phyloP scores from a whole-genome alignment of 2,329 filamentous ascomycete genomes.

The Neodidymelliopsis sp. region DNA sequence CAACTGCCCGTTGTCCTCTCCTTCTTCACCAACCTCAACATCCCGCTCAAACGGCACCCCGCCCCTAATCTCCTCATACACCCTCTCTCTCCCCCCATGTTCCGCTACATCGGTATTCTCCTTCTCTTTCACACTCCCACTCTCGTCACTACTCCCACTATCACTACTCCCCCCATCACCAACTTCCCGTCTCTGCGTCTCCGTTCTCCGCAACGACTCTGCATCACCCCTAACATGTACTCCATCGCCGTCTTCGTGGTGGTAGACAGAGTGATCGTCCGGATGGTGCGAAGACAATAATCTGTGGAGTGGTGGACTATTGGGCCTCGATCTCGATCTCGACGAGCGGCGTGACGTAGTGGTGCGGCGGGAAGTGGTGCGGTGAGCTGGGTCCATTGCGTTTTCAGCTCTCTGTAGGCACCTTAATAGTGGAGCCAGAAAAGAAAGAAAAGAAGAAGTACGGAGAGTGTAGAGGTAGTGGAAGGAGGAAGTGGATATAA shows the following conservation, averaged over 20 bases:
- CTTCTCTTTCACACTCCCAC: slow-evolving; percentile 23
- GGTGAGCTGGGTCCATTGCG: too few species aligned
- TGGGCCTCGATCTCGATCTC: slow-evolving; percentile 36
- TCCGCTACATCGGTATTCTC: slow-evolving; percentile 13
- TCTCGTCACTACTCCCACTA: slow-evolving; percentile 19
- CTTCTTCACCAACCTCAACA: slow-evolving; percentile 40
- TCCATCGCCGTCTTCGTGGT: slow-evolving; percentile 42
- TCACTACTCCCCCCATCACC: too few species aligned
- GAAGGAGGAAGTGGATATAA: too few species aligned
- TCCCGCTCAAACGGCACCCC: slow-evolving; percentile 43
- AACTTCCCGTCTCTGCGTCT: slow-evolving; percentile 29
- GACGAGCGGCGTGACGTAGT: slow-evolving; percentile 12
- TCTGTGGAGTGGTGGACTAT: slow-evolving; percentile 34
- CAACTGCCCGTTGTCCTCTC: slow-evolving; percentile 18
- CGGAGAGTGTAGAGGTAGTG: too few species aligned
- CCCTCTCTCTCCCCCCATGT: slow-evolving; percentile 18
- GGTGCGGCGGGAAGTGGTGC: background rate
- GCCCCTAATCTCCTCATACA: slow-evolving; percentile 37
- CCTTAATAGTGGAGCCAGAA: too few species aligned
- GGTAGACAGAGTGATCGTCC: slow-evolving; percentile 47
- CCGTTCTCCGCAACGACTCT: slow-evolving; percentile 33
- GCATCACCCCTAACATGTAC: slow-evolving; percentile 30
- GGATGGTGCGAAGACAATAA: slow-evolving; percentile 41
- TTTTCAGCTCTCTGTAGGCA: too few species aligned
- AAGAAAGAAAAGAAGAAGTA: too few species aligned